phyloP scores from a whole-genome alignment of 2,329 filamentous ascomycete species.

The Aspergillus floridensis region DNA sequence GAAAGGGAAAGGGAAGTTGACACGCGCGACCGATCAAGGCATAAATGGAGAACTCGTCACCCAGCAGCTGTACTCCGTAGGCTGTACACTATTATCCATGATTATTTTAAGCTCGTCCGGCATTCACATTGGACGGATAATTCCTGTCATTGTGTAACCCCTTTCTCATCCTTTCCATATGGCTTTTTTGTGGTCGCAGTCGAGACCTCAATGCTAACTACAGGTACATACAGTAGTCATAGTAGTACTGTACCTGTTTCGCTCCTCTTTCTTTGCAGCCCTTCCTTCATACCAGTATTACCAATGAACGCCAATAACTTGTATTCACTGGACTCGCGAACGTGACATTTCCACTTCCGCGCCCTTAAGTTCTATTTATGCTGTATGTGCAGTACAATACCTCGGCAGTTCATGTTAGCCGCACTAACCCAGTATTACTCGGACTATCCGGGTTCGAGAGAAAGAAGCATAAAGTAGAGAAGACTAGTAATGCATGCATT shows the following conservation, averaged over 20 bases:
- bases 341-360: not conserved
- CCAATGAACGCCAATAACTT: too few species aligned
- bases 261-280: too few species aligned
- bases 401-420: not conserved
- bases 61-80: conserved; percentile 1
- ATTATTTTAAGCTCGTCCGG: conserved; percentile 17
- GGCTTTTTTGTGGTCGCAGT: not conserved
- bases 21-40: conserved; percentile 3
- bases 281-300: too few species aligned
- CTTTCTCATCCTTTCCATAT: not conserved
- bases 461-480: not conserved
- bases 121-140: conserved; percentile 7
- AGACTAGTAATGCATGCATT: not conserved
- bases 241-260: too few species aligned
- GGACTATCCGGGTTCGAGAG: not conserved
- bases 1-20: conserved; percentile 3
- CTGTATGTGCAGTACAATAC: not conserved
- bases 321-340: too few species aligned
- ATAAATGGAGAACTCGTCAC: conserved; percentile 6
- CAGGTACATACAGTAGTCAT: too few species aligned
- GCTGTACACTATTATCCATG: too few species aligned
- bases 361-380: not conserved
- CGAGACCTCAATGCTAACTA: not conserved
- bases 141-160: not conserved
- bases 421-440: too few species aligned